These are phyloP conservation scores for Nissolia schottii DNA, from an alignment of 306 rosid species.

Conservation along the genomic window DNA sequence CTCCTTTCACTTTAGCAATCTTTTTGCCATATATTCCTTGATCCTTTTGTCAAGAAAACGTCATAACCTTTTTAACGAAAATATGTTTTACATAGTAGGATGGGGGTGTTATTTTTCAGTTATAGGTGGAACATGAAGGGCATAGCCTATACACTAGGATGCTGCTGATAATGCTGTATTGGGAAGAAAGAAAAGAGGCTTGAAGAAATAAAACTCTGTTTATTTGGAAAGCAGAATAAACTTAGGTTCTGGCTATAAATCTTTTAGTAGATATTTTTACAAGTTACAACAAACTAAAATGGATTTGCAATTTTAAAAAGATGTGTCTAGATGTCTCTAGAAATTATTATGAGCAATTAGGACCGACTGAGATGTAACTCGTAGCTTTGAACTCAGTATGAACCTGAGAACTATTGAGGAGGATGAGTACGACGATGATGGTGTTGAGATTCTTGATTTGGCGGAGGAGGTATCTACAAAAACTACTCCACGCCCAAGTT, in stretches of 20 bases:
- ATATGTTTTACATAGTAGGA: background rate
- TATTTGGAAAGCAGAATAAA: background rate
- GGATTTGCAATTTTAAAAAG: too few species aligned
- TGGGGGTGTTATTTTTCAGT: background rate
- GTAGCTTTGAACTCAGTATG: too few species aligned
- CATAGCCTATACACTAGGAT: background rate
- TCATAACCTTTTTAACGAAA: background rate
- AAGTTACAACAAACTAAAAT: background rate
- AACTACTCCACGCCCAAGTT: too few species aligned
- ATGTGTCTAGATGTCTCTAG: too few species aligned
- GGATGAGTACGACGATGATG: too few species aligned
- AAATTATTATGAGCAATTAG: too few species aligned
- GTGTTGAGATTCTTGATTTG: too few species aligned
- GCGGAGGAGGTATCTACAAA: too few species aligned
- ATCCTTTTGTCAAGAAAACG: background rate
- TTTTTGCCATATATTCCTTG: background rate
- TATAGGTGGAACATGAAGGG: background rate
- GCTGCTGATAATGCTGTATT: background rate
- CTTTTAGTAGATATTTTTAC: background rate
- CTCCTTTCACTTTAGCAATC: background rate
- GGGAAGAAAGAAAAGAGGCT: background rate
- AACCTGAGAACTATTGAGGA: too few species aligned
- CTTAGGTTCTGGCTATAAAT: background rate
- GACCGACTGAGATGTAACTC: too few species aligned
- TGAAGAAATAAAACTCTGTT: background rate